Evolutionary conservation across 2,329 filamentous ascomycete genomes (phyloP).

Genomic region (Aureobasidium uvarum): DNA sequence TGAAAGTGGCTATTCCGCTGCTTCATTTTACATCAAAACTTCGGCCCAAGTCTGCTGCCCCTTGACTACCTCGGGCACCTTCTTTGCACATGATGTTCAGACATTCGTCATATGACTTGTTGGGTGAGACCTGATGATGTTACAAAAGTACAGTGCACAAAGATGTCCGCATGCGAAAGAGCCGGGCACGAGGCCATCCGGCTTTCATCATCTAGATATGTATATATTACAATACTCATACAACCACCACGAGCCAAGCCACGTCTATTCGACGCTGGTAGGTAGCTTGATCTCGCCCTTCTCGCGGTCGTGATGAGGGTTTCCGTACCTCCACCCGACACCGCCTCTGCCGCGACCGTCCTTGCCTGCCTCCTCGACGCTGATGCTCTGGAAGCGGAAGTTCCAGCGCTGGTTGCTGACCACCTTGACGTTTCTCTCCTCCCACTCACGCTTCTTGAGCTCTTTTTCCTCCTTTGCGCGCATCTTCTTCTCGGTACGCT

Average conservation of each 20-base stretch:
- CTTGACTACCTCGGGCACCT: background rate
- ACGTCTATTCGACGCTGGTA: conserved; percentile 52
- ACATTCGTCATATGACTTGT: background rate
- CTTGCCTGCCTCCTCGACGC: conserved; percentile 54
- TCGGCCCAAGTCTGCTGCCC: background rate
- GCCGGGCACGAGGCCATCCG: background rate
- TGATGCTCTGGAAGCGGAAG: conserved; percentile 60
- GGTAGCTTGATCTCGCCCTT: conserved; percentile 63
- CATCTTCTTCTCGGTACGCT: conserved; percentile 39
- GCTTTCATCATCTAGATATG: background rate
- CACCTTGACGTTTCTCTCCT: conserved; percentile 44
- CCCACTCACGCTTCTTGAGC: conserved; percentile 46
- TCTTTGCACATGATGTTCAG: background rate
- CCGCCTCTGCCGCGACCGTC: conserved; percentile 55
- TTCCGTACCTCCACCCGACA: conserved; percentile 60
- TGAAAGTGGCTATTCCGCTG: conserved; percentile 1
- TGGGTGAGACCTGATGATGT: conserved; percentile 1
- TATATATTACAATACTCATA: conserved; percentile 28
- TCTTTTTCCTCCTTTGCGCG: conserved; percentile 43
- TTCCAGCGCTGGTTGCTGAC: conserved; percentile 56
- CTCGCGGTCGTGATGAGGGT: conserved; percentile 62
- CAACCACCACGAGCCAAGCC: conserved; percentile 1
- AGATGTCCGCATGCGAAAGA: background rate
- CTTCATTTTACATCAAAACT: background rate
- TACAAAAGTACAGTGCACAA: conserved; percentile 10